Evolutionary conservation across 139 green algal genomes (phyloP).

Genomic region (Tetradesmus lagerheimii): DNA sequence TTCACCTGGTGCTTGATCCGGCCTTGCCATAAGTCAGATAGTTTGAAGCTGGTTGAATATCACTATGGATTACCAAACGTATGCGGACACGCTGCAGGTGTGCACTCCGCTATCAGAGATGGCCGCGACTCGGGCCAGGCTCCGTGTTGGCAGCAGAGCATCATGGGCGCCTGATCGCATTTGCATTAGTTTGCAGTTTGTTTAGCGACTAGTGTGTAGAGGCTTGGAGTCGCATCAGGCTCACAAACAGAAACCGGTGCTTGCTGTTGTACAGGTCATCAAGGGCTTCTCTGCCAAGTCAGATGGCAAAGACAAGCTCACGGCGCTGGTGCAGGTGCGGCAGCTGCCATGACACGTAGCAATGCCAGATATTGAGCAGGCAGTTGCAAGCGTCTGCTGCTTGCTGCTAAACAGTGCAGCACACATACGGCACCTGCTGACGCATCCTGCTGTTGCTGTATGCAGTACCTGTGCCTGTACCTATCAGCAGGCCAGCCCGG

Average conservation of each 20-base stretch:
- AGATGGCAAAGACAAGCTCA: conserved; percentile 96
- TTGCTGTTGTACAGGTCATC: conserved; percentile 69
- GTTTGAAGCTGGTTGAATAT: background rate
- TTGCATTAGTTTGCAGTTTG: background rate
- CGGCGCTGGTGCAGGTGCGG: conserved; percentile 87
- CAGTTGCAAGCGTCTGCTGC: background rate
- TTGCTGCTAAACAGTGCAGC: background rate
- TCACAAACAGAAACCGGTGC: background rate
- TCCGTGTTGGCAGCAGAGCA: background rate
- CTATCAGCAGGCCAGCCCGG: conserved; percentile 86
- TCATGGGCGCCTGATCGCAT: background rate
- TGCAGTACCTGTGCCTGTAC: conserved; percentile 94
- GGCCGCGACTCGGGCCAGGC: background rate
- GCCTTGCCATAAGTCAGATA: background rate
- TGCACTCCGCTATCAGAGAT: background rate
- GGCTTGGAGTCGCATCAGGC: too few species aligned
- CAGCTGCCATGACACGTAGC: background rate
- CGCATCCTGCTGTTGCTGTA: background rate
- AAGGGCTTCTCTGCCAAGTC: conserved; percentile 90
- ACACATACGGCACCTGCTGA: background rate
- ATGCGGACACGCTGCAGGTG: conserved; percentile 44
- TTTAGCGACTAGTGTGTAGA: background rate
- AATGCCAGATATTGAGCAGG: background rate
- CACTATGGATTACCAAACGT: conserved; percentile 22
- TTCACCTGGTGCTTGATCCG: background rate